A percentile compares a stretch with the other conserved stretches of the same genome.
Evolutionary conservation across 495 filamentous ascomycete genomes (phyloP).

Genomic region (Penicillium atrosanguineum): DNA sequence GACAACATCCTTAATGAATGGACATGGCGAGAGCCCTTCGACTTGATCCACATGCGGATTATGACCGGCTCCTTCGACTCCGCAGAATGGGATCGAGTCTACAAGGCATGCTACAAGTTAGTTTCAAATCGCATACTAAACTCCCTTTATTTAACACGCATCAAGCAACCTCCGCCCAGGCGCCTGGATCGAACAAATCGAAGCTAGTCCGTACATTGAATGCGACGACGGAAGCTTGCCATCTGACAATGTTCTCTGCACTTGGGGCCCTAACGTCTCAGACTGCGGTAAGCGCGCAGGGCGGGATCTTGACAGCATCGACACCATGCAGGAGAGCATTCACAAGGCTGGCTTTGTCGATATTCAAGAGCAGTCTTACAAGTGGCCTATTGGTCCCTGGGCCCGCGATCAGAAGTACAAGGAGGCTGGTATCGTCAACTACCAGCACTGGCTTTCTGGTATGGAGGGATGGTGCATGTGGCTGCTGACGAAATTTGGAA

Average conservation of each 20-base stretch:
- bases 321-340: conserved; percentile 20
- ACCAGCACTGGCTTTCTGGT: conserved; percentile 19
- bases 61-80: conserved; percentile 22
- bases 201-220: conserved; percentile 35
- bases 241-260: conserved; percentile 24
- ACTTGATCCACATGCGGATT: conserved; percentile 30
- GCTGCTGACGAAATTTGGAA: conserved; percentile 24
- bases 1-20: conserved; percentile 30
- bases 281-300: conserved; percentile 16
- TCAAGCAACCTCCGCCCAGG: conserved; percentile 39
- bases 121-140: neutral
- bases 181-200: conserved; percentile 54
- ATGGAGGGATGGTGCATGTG: conserved; percentile 29
- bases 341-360: conserved; percentile 34
- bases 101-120: conserved; percentile 21
- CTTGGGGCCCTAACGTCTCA: conserved; percentile 18
- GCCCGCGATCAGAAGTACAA: conserved; percentile 20
- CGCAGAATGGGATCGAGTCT: conserved; percentile 26
- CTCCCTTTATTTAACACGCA: neutral
- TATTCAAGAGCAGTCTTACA: conserved; percentile 14
- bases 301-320: conserved; percentile 13
- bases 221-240: conserved; percentile 45
- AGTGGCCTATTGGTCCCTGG: conserved; percentile 26
- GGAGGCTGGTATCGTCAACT: conserved; percentile 20
- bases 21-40: conserved; percentile 28